Conservation (phyloP, 2,329 filamentous ascomycete genomes). For the Madurella mycetomatis region DNA sequence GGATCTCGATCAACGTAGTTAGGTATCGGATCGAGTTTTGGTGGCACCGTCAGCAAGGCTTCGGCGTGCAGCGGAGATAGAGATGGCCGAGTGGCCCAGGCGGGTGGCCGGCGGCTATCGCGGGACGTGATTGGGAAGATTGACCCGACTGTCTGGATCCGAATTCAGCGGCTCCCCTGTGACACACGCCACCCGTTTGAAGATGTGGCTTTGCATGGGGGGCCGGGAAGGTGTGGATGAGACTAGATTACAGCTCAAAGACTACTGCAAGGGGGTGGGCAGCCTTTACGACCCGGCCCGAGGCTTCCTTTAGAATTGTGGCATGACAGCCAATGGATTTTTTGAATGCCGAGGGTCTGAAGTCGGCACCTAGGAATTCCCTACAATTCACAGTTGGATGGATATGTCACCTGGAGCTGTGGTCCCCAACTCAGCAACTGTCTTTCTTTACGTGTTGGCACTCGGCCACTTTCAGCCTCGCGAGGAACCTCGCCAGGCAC, state of each 20-base stretch:
- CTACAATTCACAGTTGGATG: background rate
- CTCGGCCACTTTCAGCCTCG: too few species aligned
- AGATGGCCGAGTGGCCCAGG: constrained; percentile 1
- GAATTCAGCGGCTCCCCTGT: constrained; percentile 6
- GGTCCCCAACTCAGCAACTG: background rate
- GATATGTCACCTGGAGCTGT: too few species aligned
- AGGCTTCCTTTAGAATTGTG: constrained; percentile 3
- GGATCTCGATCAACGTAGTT: background rate
- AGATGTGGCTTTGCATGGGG: background rate
- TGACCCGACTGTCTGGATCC: constrained; percentile 13
- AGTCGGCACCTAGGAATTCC: constrained; percentile 2
- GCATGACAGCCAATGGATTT: constrained; percentile 9
- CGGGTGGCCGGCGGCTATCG: constrained; percentile 17
- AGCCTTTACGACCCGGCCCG: constrained; percentile 3
- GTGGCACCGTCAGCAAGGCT: background rate
- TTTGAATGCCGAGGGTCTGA: background rate
- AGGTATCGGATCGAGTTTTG: background rate
- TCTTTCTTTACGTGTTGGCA: background rate
- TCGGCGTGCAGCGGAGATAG: background rate
- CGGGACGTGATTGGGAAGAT: constrained; percentile 15
- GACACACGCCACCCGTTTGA: constrained; percentile 1
- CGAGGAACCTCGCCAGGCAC: too few species aligned
- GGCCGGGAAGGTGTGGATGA: background rate
- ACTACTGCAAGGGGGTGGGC: background rate
- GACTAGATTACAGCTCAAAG: background rate